Evolutionary conservation across 176 grass and related monocot species (phyloP), one percentile per base, ranked within the genome.

Genomic region (Typha latifolia): DNA sequence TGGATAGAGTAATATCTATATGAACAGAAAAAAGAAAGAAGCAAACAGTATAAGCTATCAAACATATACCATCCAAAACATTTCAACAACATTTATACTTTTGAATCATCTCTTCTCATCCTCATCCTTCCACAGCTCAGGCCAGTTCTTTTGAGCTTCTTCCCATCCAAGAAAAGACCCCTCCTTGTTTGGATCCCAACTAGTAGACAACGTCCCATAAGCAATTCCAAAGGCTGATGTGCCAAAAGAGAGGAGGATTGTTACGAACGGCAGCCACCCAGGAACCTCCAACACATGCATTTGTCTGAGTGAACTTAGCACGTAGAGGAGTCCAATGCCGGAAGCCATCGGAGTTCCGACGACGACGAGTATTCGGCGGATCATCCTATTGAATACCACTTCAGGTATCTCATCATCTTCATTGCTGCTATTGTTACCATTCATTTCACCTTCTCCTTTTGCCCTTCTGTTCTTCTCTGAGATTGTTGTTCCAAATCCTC

Each of bases 61-160:
- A 56, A 0, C 15, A 20, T n/a, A 53, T 1, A 8, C 14, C 4
- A 57, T 18, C 52, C n/a, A 20, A 57, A 18, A 15, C 9, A 21
- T 18, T 18, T 57, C 8, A 15, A 20, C 52, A 21, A 57, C 52
- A 57, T 20, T 2, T 31, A 16, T 14, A 3, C 13, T 13, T n/a
- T 20, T 22, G 6, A 61, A 24, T 55, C 37, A 74, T 61, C 71
- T 83, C 13, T 72, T 80, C 0, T 90, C 63, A 12, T 53, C 70
- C 15, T 90, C 83, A 7, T 95, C 92, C 63, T 86, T 79, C 92
- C 92, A 96, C 32, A 96, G 72, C 81, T 79, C 88, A 47, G 85
- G 80, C 88, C 92, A 91, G 72, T 96, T 91, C 47, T 77, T 53
- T 68, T 71, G 49, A 32, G 68, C 83, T 66, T 96, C 82, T 24